Base-by-base conservation (phyloP, 768 basidiomycete species). In the Gloeopeniophorella convolvens region DNA sequence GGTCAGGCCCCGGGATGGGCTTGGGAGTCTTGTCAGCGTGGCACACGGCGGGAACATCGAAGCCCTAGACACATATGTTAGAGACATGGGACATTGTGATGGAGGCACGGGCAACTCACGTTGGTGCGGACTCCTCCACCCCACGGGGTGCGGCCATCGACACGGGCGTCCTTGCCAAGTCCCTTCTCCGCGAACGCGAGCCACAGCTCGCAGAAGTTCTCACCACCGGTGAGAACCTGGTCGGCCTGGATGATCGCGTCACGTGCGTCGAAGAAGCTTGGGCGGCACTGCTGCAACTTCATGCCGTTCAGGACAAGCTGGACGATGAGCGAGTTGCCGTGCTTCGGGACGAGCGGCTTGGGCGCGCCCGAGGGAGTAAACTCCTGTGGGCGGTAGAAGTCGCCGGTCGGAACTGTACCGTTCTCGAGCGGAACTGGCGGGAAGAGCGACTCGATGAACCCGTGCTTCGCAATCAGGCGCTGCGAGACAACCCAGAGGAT, bases 221-320 rank as follows among this genome's bases (percentile, higher is more conserved):
- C 89, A 3, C 95, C 95, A 12, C 83, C 89, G 3, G 95, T 97
- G 51, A 96, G 76, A 36, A 88, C 69, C 64, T 89, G 72, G 65
- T 97, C 95, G 18, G 95, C 93, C 58, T 90, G 83, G 56, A 95
- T 80, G 65, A 95, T 92, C 13, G 91, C 89, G 65, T 85, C 83
- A 52, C 92, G 82, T 15, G 92, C 87, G 48, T 92, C 83, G 61
- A 92, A 88, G 83, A 95, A 94, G 39, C 74, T 76, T 16, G 95
- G 95, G 23, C 85, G 77, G 70, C 95, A 99, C 3, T 84, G 81
- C 64, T 97, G 94, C 36, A 96, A 72, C 76, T 97, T 97, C 93
- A 99, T 95, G 9, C 76, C 93, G 63, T 85, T 83, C 24, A 98
- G 47, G 35, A 96, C 84, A 37, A 97, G 82, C 65, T 90, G 89